A percentile compares a stretch with the other conserved stretches of the same genome.
Evolutionary conservation across 352 stramenopile genomes (phyloP).

Genomic region (Phytophthora agathidicida): DNA sequence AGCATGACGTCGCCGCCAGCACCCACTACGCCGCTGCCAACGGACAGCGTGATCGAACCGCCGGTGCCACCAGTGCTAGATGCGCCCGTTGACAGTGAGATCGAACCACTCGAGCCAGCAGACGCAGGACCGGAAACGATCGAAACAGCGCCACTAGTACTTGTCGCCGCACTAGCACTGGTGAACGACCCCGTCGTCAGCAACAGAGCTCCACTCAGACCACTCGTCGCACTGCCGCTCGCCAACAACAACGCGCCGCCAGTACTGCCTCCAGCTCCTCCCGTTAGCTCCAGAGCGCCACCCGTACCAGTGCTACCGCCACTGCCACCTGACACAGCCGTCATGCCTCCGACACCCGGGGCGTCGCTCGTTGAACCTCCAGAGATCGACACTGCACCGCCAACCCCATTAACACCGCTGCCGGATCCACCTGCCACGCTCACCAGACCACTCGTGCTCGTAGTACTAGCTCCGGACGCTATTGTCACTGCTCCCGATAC

Average conservation of each 20-base stretch:
- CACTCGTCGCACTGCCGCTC: slow-evolving; percentile 8
- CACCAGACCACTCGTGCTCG: slow-evolving; percentile 34
- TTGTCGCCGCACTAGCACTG: background rate
- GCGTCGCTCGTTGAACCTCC: slow-evolving; percentile 11
- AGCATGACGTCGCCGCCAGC: slow-evolving; percentile 48
- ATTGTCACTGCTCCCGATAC: slow-evolving; percentile 12
- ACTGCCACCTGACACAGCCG: background rate
- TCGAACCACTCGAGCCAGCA: slow-evolving; percentile 10
- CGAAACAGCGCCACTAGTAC: slow-evolving; percentile 15
- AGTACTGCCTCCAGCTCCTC: slow-evolving; percentile 12
- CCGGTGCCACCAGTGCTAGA: slow-evolving; percentile 40
- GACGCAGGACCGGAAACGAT: slow-evolving; percentile 23
- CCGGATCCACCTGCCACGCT: slow-evolving; percentile 32
- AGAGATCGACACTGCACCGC: slow-evolving; percentile 27
- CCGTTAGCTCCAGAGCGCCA: slow-evolving; percentile 8
- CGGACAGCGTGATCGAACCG: slow-evolving; percentile 45
- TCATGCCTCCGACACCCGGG: background rate
- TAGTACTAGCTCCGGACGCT: slow-evolving; percentile 34
- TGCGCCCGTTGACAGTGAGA: slow-evolving; percentile 43
- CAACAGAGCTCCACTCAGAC: slow-evolving; percentile 4
- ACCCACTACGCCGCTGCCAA: slow-evolving; percentile 43
- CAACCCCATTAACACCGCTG: slow-evolving; percentile 27
- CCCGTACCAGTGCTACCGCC: slow-evolving; percentile 1
- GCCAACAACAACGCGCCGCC: slow-evolving; percentile 23
- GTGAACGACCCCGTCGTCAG: slow-evolving; percentile 7